Base-by-base conservation (phyloP, 139 green algal species). In the Haematococcus lacustris region DNA sequence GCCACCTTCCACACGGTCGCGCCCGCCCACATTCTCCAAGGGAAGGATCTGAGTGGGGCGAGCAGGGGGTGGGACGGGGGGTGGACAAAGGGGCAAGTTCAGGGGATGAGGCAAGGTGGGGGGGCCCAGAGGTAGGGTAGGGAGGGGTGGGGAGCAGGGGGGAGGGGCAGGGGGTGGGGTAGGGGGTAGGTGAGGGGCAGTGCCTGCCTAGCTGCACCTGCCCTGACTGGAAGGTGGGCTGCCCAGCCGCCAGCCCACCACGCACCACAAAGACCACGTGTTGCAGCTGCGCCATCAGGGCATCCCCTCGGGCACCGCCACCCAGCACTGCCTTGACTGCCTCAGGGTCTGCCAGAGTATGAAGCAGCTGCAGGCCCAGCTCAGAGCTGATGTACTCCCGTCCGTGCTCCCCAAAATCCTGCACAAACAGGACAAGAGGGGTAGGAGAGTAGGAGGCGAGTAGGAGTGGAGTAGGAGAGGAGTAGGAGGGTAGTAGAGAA, bases 361-460 rank as follows among this genome's bases (percentile, higher is more conserved):
- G 65, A 71, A 97, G 64, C 70, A 98, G 75, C 35, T 76, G 63
- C 61, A 98, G 71, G 6, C 79, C 91, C 30, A 94, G 80, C 75
- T 98, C 93, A 2, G 74, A 71, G 5, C 84, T 93, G 38, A 98
- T 89, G 34, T 92, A 85, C 85, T 98, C 94, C 1, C 94, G 81
- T 0, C 87, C 94, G 80, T 98, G 94, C 79, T 98, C 85, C 3
- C 93, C 94, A 88, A 95, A 98, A 73, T 92, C 87, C 82, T 93
- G 80, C 34, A 81, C 53, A 28, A 53, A 62, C 30, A 50, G 30
- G 4, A 33, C 53, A 64, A 23, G 43, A 57, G 13, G 21, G 13
- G 47, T 28, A 57, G 21, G 47, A 13, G 2, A 35, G 34, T 3
- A n/a, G 33, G 6, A 32, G 2, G 33, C 2, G 3, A 9, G 51